phyloP scores from a whole-genome alignment of 371 early-diverging fungal species.

The Mucor lusitanicus region DNA sequence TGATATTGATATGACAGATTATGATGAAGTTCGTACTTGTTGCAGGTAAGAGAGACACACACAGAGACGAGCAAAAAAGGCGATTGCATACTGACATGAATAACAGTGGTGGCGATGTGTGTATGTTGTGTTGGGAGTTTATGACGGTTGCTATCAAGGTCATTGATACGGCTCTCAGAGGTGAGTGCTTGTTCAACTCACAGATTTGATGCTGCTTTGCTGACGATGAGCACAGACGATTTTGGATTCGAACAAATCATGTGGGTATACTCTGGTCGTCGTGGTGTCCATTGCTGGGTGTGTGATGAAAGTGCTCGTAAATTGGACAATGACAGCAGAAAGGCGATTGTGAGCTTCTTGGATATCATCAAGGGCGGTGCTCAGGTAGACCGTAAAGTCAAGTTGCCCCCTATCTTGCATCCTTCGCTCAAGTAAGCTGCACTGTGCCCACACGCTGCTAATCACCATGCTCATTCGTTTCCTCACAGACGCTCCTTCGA shows the following conservation, averaged over 20 bases:
- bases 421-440: conserved; percentile 63
- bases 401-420: conserved; percentile 57
- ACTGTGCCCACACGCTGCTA: too few species aligned
- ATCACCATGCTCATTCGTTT: not conserved
- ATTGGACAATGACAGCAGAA: conserved; percentile 77
- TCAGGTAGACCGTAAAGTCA: conserved; percentile 70
- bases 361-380: conserved; percentile 87
- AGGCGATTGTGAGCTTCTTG: conserved; percentile 85
- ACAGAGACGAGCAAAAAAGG: not conserved
- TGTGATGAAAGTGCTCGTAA: conserved; percentile 87
- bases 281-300: conserved; percentile 99
- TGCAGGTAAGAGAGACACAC: conserved; percentile 65
- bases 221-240: conserved; percentile 62
- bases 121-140: conserved; percentile 92
- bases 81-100: not conserved
- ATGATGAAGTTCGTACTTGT: conserved; percentile 95
- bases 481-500: conserved; percentile 60
- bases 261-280: conserved; percentile 98
- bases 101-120: conserved; percentile 81
- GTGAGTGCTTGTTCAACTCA: conserved; percentile 29
- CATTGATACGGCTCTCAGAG: conserved; percentile 70
- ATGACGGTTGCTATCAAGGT: conserved; percentile 93
- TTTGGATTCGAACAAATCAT: conserved; percentile 95
- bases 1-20: conserved; percentile 99
- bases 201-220: not conserved